These are phyloP conservation scores for Lentinula sp. DNA, from an alignment of 768 basidiomycete species.

Conservation along the genomic window DNA sequence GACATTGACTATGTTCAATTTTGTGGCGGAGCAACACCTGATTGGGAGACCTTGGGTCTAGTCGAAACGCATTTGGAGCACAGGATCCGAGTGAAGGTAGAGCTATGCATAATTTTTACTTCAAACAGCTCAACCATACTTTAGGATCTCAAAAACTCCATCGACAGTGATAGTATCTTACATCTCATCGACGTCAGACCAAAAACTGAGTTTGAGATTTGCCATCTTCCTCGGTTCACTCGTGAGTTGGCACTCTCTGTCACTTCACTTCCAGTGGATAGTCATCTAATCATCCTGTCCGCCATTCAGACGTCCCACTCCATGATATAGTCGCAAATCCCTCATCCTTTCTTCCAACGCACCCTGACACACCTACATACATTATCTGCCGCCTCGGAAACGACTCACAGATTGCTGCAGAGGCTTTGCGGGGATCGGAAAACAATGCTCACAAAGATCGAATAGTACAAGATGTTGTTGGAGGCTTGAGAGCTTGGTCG, in stretches of 20 bases:
- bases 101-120: neutral
- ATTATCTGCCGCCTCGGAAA: constrained; percentile 88
- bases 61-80: constrained; percentile 29
- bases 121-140: neutral
- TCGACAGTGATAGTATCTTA: constrained; percentile 23
- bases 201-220: constrained; percentile 79
- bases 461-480: constrained; percentile 58
- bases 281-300: neutral
- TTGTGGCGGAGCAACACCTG: constrained; percentile 68
- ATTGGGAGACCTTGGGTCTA: constrained; percentile 58
- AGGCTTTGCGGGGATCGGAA: constrained; percentile 41
- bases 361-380: constrained; percentile 30
- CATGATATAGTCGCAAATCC: constrained; percentile 59
- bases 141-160: constrained; percentile 42
- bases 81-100: constrained; percentile 42
- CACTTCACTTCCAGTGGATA: neutral
- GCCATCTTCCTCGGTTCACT: constrained; percentile 64
- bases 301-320: constrained; percentile 64
- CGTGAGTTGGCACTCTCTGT: constrained; percentile 40
- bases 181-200: constrained; percentile 77
- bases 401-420: constrained; percentile 86
- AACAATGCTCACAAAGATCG: constrained; percentile 12
- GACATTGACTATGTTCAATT: constrained; percentile 79
- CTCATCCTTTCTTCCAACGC: constrained; percentile 26
- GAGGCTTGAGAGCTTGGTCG: constrained; percentile 81